Conservation (phyloP, 495 filamentous ascomycete species). For the Neurospora sp. region DNA sequence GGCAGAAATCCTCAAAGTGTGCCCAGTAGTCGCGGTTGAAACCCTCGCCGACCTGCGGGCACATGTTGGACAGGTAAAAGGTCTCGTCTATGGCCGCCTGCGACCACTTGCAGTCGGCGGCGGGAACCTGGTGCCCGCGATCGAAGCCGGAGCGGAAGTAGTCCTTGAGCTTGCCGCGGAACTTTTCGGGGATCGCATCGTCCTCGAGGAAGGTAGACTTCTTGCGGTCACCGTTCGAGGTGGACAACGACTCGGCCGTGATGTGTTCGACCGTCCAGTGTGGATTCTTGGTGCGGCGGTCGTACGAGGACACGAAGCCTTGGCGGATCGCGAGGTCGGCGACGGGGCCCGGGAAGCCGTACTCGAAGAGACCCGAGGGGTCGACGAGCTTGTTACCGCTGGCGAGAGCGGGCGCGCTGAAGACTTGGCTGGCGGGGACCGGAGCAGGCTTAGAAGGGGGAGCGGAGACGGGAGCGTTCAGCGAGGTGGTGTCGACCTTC, state of each 20-base stretch:
- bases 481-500: slow-evolving; percentile 28
- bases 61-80: slow-evolving; percentile 91
- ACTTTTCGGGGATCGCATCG: slow-evolving; percentile 63
- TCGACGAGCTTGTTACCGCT: slow-evolving; percentile 50
- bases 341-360: slow-evolving; percentile 90
- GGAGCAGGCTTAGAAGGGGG: slow-evolving; percentile 26
- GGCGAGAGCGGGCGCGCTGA: slow-evolving; percentile 18
- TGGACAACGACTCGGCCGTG: slow-evolving; percentile 71
- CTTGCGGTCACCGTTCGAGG: slow-evolving; percentile 70
- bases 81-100: slow-evolving; percentile 91
- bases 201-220: slow-evolving; percentile 81
- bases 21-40: slow-evolving; percentile 99
- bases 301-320: slow-evolving; percentile 75
- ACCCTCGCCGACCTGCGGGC: slow-evolving; percentile 91
- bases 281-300: slow-evolving; percentile 86
- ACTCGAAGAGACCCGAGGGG: slow-evolving; percentile 84
- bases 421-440: slow-evolving; percentile 34
- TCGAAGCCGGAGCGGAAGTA: slow-evolving; percentile 95
- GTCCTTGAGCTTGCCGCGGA: slow-evolving; percentile 82
- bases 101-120: slow-evolving; percentile 92
- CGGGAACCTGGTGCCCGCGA: slow-evolving; percentile 94
- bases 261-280: slow-evolving; percentile 97
- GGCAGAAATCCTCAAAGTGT: slow-evolving; percentile 95
- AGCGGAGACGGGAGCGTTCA: slow-evolving; percentile 22
- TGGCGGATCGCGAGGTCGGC: slow-evolving; percentile 66